Base-by-base conservation (phyloP, 2,329 filamentous ascomycete species). In the Onygenales sp. region DNA sequence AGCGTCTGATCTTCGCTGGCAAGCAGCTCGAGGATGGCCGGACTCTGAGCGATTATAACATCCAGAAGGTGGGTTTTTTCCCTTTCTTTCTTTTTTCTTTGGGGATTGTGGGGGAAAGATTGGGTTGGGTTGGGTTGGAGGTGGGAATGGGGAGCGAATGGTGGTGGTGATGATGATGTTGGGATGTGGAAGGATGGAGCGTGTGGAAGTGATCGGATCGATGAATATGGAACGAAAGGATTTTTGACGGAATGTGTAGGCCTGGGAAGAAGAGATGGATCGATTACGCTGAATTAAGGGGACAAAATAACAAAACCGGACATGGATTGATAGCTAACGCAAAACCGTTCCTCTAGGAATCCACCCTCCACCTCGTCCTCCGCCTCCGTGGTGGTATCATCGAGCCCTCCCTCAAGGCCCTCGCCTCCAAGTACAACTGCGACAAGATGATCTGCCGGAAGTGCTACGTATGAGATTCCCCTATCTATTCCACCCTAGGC, bases 381-480 rank as follows among this genome's bases (percentile, higher is more conserved):
- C 75, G 79, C 70, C 76, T 82, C 45, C 79, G 79, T 69, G 79
- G 73, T 74, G 79, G 69, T 54, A 70, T 72, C 75, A 59, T 59
- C 84, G 77, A 80, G 58, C 80, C 78, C 52, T 78, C 78, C 58
- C 74, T 79, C 44, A 80, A 79, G 71, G 79, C 74, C 6, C 72
- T 83, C 34, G 82, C 79, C 14, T 91, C 91, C 58, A 96, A 96
- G 79, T 97, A 94, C 85, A 97, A 98, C 87, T 97, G 92, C 87
- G 93, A 97, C 67, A 96, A 96, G 87, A 92, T 92, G 87, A 95
- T 97, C 79, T 97, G 93, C 89, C 92, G 93, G 83, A 97, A 98
- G 88, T 98, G 93, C 87, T 97, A 97, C 79, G 89, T 93, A 85
- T 68, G 87, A 85, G 2, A 3, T 21, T 7, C 17, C 31, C 42